Evolutionary conservation across 345 rosid species (phyloP).

Genomic region (Murraya koenigii): DNA sequence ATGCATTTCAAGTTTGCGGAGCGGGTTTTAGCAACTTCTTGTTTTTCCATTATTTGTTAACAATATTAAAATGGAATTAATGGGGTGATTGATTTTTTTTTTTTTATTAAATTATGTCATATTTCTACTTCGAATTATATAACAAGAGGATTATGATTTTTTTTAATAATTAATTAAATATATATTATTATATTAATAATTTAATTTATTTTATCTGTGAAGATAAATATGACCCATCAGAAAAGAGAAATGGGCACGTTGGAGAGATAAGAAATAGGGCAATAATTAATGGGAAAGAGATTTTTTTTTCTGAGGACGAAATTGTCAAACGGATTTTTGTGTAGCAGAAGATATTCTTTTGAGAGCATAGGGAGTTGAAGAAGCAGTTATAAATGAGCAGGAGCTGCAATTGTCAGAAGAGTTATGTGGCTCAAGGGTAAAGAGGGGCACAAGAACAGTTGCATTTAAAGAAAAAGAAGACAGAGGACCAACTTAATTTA

Average conservation of each 20-base stretch:
- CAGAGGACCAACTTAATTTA: background rate
- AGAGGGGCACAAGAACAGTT: background rate
- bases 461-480: conserved; percentile 13
- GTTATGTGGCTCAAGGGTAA: conserved; percentile 21
- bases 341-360: conserved; percentile 11
- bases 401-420: background rate
- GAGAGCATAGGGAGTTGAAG: conserved; percentile 6
- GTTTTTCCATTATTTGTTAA: background rate
- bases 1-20: too few relatives aligned
- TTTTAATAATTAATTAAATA: too few relatives aligned
- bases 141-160: too few relatives aligned
- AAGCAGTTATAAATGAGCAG: background rate
- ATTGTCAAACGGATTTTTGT: conserved; percentile 15
- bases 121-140: too few relatives aligned
- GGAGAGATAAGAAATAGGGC: background rate
- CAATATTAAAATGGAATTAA: background rate
- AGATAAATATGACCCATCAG: conserved; percentile 16
- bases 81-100: background rate
- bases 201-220: background rate
- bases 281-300: conserved; percentile 5
- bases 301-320: conserved; percentile 11
- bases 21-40: background rate
- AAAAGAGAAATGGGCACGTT: background rate
- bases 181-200: too few relatives aligned
- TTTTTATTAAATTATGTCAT: background rate